These are phyloP conservation scores for Claviceps monticola DNA, from an alignment of 2,329 filamentous ascomycete species.

Conservation along the genomic window DNA sequence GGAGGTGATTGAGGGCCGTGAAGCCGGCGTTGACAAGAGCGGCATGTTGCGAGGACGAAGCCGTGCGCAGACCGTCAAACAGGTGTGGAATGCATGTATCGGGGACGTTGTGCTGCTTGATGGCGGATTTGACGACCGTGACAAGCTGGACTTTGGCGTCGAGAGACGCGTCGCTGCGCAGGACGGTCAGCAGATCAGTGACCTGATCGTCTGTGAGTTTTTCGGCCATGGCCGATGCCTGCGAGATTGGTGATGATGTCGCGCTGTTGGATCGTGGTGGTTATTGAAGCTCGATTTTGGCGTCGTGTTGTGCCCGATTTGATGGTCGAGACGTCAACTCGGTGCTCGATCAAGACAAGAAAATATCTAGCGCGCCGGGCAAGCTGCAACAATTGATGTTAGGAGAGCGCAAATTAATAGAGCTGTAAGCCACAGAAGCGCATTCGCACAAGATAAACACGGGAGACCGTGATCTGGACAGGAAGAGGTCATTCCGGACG, in stretches of 20 bases:
- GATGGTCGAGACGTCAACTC: not conserved
- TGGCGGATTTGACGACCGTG: constrained; percentile 66
- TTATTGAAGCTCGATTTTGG: not conserved
- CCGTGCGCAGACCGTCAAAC: constrained; percentile 68
- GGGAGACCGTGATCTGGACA: not conserved
- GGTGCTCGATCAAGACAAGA: no score
- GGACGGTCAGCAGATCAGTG: constrained; percentile 35
- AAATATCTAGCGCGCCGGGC: not conserved
- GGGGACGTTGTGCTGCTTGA: constrained; percentile 86
- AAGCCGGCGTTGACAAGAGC: constrained; percentile 71
- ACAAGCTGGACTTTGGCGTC: constrained; percentile 60
- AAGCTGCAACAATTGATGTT: not conserved
- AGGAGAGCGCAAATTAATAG: not conserved
- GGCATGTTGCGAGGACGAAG: constrained; percentile 63
- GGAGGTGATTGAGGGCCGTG: constrained; percentile 73
- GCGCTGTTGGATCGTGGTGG: not conserved
- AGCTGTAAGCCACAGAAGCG: no score
- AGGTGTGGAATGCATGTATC: constrained; percentile 56
- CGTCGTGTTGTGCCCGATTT: not conserved
- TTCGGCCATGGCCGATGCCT: constrained; percentile 32
- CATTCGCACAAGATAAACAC: no score
- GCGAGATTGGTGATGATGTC: not conserved
- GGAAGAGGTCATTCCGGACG: constrained; percentile 2
- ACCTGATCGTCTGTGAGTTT: constrained; percentile 47
- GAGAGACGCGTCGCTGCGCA: constrained; percentile 49